Percentiles rank a stretch among this genome's conserved stretches.
These are phyloP conservation scores for Megacollybia marginata DNA, from an alignment of 768 basidiomycete species.

Conservation along the genomic window DNA sequence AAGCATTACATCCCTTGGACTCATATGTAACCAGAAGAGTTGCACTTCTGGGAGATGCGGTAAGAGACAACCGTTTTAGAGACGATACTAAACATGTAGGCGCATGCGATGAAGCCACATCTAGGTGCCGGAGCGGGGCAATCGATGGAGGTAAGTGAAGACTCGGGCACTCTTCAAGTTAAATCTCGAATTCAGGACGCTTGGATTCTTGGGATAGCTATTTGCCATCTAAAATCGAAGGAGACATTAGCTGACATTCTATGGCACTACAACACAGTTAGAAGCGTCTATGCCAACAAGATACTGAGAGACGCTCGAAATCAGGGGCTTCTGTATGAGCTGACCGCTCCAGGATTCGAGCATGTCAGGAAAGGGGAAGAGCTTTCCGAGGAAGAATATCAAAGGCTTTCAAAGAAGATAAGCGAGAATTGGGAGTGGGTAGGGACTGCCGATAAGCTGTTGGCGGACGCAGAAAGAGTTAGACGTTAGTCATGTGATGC, in stretches of 20 bases:
- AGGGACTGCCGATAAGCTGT: neutral
- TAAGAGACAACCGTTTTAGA: neutral
- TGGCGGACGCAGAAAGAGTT: neutral
- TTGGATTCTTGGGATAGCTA: conserved; percentile 21
- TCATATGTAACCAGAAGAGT: conserved; percentile 21
- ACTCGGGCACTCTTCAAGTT: neutral
- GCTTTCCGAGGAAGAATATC: neutral
- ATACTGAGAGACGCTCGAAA: neutral
- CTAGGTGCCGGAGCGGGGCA: conserved; percentile 21
- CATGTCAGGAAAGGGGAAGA: neutral
- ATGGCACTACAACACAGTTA: conserved; percentile 18
- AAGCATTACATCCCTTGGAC: conserved; percentile 20
- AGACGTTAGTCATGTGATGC: neutral
- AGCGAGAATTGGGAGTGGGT: neutral
- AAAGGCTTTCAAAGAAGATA: neutral
- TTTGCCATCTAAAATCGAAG: conserved; percentile 15
- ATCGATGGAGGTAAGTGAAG: conserved; percentile 17
- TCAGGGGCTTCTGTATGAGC: neutral
- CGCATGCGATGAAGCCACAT: conserved; percentile 19
- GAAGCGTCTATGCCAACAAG: conserved; percentile 19
- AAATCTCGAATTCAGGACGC: conserved; percentile 21
- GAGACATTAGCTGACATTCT: conserved; percentile 15
- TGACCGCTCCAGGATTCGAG: neutral
- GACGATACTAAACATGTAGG: conserved; percentile 5
- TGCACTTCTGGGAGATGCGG: conserved; percentile 29